Evolutionary conservation across 768 basidiomycete species (phyloP), one percentile per base, ranked within the genome.

Genomic region (Auricularia sp.): DNA sequence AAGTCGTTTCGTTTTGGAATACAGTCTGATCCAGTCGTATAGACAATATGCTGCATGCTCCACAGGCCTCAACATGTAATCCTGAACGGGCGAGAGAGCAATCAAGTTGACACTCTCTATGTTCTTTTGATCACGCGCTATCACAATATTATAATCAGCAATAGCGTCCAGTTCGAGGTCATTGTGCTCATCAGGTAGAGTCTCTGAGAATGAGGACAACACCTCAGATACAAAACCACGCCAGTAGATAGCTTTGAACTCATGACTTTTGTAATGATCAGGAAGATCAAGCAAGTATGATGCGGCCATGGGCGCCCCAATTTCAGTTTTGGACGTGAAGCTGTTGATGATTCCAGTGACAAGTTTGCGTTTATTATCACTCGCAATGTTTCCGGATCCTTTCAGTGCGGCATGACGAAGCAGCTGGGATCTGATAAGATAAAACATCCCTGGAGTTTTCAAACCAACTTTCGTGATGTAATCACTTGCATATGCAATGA

Each of bases 381-480:
- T 29, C 4, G n/a, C 7, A 43, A n/a, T 23, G 16, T 11, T n/a
- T 7, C 11, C 7, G 8, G 64, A 64, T 2, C 51, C 60, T 4
- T 73, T 42, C 36, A 73, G 65, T n/a, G 74, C 70, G 42, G 61
- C 16, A 53, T 71, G 69, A 58, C 64, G 71, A 4, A 67, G 36
- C 66, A 74, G 71, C 10, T 75, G 66, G 11, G 36, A 63, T 3
- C 63, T 51, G 0, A 76, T 66, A 4, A 73, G 64, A 0, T 77
- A 70, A 70, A 80, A 79, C 34, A 78, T 71, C 10, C 68, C 68
- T 67, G 77, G 71, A 0, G 75, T 78, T 58, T 79, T 81, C 11
- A 82, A 66, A 2, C 68, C 53, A 0, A 70, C 56, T 67, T 82
- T 82, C 0, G 77, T 79, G 0, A 81, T 72, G 67, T 82, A 82